Conservation (phyloP, 208 protist species). For the Trypanosoma congolense region DNA sequence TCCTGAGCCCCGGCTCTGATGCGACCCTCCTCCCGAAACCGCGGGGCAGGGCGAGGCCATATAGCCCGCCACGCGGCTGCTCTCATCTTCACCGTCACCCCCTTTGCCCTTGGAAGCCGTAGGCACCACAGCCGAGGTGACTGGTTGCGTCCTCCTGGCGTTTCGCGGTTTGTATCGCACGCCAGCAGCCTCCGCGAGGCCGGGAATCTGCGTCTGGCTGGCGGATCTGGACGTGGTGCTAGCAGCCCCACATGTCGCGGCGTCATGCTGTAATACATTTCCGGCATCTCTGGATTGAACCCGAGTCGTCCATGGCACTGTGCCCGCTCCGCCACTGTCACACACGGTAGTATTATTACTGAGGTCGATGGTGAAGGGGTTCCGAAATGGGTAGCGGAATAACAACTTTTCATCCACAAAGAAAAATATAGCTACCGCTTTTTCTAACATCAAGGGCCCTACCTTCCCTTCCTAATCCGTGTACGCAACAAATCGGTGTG, state of each 20-base stretch:
- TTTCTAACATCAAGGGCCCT: slow-evolving; percentile 11
- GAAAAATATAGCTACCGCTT: slow-evolving; percentile 57
- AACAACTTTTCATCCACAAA: slow-evolving; percentile 76
- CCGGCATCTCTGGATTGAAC: too few species aligned
- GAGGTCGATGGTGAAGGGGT: slow-evolving; percentile 63
- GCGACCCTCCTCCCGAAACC: not conserved
- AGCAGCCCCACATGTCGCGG: not conserved
- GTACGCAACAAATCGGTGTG: too few species aligned
- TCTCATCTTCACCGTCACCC: not conserved
- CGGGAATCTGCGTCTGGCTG: not conserved
- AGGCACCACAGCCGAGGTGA: slow-evolving; percentile 11
- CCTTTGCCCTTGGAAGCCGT: not conserved
- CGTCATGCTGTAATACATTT: not conserved
- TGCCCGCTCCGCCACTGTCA: slow-evolving; percentile 1
- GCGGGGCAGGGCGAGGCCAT: not conserved
- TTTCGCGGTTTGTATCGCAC: slow-evolving; percentile 15
- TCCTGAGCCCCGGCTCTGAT: not conserved
- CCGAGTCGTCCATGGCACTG: too few species aligned
- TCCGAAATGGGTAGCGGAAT: slow-evolving; percentile 69
- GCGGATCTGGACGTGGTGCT: too few species aligned
- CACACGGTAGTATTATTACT: slow-evolving; percentile 5
- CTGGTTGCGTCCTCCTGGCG: slow-evolving; percentile 8
- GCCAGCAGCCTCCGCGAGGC: slow-evolving; percentile 7
- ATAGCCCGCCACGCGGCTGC: not conserved
- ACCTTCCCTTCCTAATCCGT: too few species aligned